Conservation (phyloP, 106 monocot genomes). For the Acanthochlamys bracteata region DNA sequence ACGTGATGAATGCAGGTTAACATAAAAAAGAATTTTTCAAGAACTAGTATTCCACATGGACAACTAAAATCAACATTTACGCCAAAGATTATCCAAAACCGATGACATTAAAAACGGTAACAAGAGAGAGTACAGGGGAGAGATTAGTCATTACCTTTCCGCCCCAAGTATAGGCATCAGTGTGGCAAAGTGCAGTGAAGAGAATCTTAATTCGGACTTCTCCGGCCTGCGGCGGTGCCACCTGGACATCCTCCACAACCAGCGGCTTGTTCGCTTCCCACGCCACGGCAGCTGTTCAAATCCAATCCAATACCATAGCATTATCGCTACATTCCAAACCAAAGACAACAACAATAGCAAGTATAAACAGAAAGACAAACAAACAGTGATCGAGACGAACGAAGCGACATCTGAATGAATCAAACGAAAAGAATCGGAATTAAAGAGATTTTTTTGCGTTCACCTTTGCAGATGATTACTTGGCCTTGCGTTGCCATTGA, state of each 20-base stretch:
- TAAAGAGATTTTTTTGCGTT: not conserved
- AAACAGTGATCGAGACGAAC: not conserved
- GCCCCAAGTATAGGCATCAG: constrained; percentile 93
- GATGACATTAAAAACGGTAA: no score
- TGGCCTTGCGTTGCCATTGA: constrained; percentile 65
- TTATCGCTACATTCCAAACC: no score
- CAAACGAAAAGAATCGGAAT: not conserved
- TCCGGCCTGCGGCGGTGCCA: constrained; percentile 95
- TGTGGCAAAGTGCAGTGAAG: constrained; percentile 95
- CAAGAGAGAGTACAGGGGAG: no score
- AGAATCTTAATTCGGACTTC: constrained; percentile 92
- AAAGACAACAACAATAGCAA: no score
- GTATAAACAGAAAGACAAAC: not conserved
- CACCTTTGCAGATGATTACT: constrained; percentile 98
- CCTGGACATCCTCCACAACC: constrained; percentile 89
- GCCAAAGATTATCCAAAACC: no score
- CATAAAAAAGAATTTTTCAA: no score
- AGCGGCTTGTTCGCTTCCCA: constrained; percentile 95
- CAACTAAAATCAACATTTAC: no score
- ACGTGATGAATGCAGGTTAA: no score
- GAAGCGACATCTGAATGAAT: not conserved
- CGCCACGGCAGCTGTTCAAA: constrained; percentile 69
- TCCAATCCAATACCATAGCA: no score
- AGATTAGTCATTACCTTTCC: no score
- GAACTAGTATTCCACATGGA: no score